These are phyloP conservation scores for Yarrowia galli DNA, from an alignment of 1,139 yeast genomes.

Conservation along the genomic window DNA sequence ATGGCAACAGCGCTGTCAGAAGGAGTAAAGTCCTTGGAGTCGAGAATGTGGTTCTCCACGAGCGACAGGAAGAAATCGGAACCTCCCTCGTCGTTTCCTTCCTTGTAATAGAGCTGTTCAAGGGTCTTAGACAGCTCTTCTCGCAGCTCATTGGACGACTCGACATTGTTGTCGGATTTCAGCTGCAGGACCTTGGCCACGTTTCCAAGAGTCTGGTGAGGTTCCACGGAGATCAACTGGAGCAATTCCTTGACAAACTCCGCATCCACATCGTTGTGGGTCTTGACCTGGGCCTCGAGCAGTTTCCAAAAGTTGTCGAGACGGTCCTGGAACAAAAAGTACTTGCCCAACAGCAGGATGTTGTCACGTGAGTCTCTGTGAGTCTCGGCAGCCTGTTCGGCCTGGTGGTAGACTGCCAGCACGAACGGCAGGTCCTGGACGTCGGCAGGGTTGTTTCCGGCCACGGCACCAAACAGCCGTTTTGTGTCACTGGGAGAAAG, in stretches of 20 bases:
- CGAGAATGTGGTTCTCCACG: constrained; percentile 22
- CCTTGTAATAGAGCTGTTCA: constrained; percentile 25
- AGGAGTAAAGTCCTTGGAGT: constrained; percentile 5
- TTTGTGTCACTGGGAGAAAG: background rate
- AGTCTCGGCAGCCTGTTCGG: constrained; percentile 29
- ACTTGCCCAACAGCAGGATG: constrained; percentile 32
- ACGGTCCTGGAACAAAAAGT: constrained; percentile 24
- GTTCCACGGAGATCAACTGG: constrained; percentile 1
- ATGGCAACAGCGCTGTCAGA: constrained; percentile 17
- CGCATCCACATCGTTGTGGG: constrained; percentile 25
- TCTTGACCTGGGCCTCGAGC: constrained; percentile 31
- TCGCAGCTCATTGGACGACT: constrained; percentile 17
- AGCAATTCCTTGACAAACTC: background rate
- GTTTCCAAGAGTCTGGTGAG: constrained; percentile 26
- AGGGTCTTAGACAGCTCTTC: background rate
- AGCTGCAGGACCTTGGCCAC: constrained; percentile 23
- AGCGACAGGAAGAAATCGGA: constrained; percentile 20
- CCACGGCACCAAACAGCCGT: constrained; percentile 24
- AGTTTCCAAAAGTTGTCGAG: constrained; percentile 38
- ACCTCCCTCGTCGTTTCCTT: constrained; percentile 7
- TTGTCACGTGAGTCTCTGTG: constrained; percentile 18
- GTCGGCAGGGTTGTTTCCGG: constrained; percentile 26
- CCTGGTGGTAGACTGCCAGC: constrained; percentile 35
- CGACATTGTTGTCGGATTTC: background rate
- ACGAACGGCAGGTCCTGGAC: constrained; percentile 33